Evolutionary conservation across 2,329 filamentous ascomycete species (phyloP).

Genomic region (Periconia sp.): DNA sequence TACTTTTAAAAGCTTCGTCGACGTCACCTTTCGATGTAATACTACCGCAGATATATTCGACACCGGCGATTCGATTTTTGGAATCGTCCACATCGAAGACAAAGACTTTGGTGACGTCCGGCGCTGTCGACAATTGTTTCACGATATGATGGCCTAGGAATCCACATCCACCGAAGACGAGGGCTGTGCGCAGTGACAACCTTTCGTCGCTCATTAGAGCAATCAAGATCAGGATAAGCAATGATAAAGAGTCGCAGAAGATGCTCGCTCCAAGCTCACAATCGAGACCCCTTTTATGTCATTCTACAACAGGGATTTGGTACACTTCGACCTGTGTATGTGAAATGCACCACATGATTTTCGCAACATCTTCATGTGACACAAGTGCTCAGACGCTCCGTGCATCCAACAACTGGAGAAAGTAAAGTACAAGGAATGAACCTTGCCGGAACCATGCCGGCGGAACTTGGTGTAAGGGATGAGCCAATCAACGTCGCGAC

Average conservation of each 20-base stretch:
- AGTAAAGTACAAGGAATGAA: no score
- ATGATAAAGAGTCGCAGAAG: not conserved
- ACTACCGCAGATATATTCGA: conserved; percentile 51
- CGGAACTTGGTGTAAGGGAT: no score
- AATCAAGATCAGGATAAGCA: not conserved
- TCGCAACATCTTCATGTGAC: no score
- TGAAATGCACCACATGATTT: no score
- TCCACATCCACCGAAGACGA: conserved; percentile 55
- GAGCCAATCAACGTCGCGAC: no score
- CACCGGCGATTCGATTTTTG: conserved; percentile 37
- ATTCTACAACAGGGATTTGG: not conserved
- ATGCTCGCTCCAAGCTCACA: not conserved
- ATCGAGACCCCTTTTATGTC: not conserved
- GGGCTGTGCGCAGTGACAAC: conserved; percentile 16
- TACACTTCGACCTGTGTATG: conserved; percentile 1
- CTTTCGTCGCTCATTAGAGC: not conserved
- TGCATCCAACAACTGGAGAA: no score
- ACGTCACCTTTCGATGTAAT: conserved; percentile 49
- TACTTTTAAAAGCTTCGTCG: conserved; percentile 41
- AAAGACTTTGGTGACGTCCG: conserved; percentile 45
- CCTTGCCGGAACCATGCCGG: no score
- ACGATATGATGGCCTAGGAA: conserved; percentile 57
- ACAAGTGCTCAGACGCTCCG: no score
- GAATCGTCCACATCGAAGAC: conserved; percentile 49
- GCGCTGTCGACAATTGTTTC: conserved; percentile 43